Evolutionary conservation across 495 filamentous ascomycete genomes (phyloP).

Genomic region (Aspergillus hancockii): DNA sequence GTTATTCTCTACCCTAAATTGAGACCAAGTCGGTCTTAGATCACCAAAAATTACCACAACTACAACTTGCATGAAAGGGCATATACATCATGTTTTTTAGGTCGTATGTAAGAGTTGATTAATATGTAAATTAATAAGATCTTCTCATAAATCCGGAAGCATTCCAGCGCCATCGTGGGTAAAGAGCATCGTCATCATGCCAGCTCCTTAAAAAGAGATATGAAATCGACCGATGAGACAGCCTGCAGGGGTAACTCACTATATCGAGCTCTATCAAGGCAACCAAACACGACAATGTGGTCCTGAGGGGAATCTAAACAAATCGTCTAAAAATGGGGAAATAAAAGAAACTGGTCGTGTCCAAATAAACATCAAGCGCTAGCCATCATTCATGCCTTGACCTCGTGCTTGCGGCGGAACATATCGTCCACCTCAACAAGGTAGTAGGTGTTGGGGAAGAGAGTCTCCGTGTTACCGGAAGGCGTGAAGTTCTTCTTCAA

Average conservation of each 20-base stretch:
- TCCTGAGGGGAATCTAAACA: constrained; percentile 41
- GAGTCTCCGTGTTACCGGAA: constrained; percentile 69
- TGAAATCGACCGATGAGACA: constrained; percentile 11
- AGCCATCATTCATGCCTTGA: constrained; percentile 70
- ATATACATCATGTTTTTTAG: not conserved
- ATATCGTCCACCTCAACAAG: constrained; percentile 87
- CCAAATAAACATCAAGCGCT: constrained; percentile 28
- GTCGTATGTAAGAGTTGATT: not conserved
- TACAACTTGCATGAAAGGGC: not conserved
- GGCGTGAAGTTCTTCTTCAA: constrained; percentile 89
- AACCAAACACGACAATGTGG: constrained; percentile 31
- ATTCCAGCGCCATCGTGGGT: constrained; percentile 24
- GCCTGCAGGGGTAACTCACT: constrained; percentile 18
- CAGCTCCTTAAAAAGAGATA: constrained; percentile 7
- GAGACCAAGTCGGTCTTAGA: not conserved
- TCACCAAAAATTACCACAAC: not conserved
- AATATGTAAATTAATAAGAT: constrained; percentile 17
- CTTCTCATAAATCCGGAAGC: constrained; percentile 18
- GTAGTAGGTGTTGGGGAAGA: constrained; percentile 85
- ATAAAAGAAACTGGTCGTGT: constrained; percentile 27
- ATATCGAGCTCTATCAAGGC: constrained; percentile 32
- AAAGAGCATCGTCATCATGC: constrained; percentile 15
- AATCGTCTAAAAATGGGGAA: constrained; percentile 35
- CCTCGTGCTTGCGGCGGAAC: constrained; percentile 85
- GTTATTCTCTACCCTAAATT: no score